Evolutionary conservation across 129 eudicot species (phyloP).

Genomic region (Sambucus nigra): DNA sequence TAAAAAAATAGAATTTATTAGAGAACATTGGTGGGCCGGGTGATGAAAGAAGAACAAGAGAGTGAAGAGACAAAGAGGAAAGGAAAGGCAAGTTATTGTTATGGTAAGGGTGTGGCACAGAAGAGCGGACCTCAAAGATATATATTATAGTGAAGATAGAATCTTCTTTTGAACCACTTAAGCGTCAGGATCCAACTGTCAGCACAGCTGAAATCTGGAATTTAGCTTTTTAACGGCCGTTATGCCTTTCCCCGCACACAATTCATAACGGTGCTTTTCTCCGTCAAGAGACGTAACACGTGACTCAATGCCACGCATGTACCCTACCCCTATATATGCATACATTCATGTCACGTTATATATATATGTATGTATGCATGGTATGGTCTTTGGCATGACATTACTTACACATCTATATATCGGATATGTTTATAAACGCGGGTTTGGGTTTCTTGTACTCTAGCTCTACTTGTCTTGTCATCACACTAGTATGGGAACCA

Average conservation of each 20-base stretch:
- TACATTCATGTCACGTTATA: not conserved
- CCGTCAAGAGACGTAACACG: conserved; percentile 13
- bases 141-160: not conserved
- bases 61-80: too few relatives aligned
- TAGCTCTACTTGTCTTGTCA: too few relatives aligned
- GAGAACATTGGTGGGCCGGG: too few relatives aligned
- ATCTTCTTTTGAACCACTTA: conserved; percentile 18
- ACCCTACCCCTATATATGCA: not conserved
- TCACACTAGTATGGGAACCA: too few relatives aligned
- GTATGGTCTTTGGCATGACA: too few relatives aligned
- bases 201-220: not conserved
- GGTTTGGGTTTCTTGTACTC: too few relatives aligned
- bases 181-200: conserved; percentile 10
- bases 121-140: conserved; percentile 7
- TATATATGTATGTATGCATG: too few relatives aligned
- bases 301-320: conserved; percentile 1
- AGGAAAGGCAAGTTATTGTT: too few relatives aligned
- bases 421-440: too few relatives aligned
- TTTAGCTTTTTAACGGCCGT: conserved; percentile 17
- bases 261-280: conserved; percentile 5
- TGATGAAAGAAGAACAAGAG: too few relatives aligned
- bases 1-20: too few relatives aligned
- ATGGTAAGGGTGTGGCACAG: not conserved
- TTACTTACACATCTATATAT: too few relatives aligned
- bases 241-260: not conserved